Conservation (phyloP, 306 rosid species). For the Begonia fuchsioides region DNA sequence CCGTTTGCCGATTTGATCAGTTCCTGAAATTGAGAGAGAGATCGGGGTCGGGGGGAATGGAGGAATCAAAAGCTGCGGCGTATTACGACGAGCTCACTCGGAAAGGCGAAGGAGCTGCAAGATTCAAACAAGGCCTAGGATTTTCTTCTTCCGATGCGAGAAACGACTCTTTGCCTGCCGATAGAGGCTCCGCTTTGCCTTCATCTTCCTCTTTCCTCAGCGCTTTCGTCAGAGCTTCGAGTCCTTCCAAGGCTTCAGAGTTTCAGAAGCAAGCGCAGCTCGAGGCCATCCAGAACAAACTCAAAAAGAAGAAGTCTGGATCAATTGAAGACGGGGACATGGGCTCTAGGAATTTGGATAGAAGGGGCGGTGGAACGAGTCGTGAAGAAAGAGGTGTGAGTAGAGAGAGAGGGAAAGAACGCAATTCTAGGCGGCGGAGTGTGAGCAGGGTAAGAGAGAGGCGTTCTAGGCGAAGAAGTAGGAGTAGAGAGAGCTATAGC, state of each 20-base stretch:
- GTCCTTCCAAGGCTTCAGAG: conserved; percentile 31
- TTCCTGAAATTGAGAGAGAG: not conserved
- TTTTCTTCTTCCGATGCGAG: conserved; percentile 34
- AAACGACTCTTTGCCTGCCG: conserved; percentile 25
- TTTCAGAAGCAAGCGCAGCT: conserved; percentile 39
- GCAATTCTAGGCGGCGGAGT: conserved; percentile 18
- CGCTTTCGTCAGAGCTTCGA: conserved; percentile 68
- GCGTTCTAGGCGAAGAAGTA: conserved; percentile 26
- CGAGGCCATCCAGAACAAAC: conserved; percentile 62
- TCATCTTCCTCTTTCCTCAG: conserved; percentile 64
- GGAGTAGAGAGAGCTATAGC: conserved; percentile 39
- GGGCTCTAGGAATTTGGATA: conserved; percentile 50
- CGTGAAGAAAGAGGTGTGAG: conserved; percentile 15
- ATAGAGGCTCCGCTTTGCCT: conserved; percentile 27
- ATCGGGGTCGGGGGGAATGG: too few relatives aligned
- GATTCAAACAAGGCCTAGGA: conserved; percentile 85
- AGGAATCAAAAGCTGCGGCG: conserved; percentile 86
- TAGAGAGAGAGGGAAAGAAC: conserved; percentile 15
- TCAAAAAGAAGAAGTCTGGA: conserved; percentile 31
- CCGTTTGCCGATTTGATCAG: too few relatives aligned
- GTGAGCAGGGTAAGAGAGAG: conserved; percentile 20
- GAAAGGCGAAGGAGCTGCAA: conserved; percentile 75
- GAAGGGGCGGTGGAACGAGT: conserved; percentile 13
- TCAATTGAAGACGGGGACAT: conserved; percentile 7
- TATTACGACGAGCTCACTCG: conserved; percentile 79